These are phyloP conservation scores for Neopestalotiopsis rosae DNA, from an alignment of 2,329 filamentous ascomycete species.

Conservation along the genomic window DNA sequence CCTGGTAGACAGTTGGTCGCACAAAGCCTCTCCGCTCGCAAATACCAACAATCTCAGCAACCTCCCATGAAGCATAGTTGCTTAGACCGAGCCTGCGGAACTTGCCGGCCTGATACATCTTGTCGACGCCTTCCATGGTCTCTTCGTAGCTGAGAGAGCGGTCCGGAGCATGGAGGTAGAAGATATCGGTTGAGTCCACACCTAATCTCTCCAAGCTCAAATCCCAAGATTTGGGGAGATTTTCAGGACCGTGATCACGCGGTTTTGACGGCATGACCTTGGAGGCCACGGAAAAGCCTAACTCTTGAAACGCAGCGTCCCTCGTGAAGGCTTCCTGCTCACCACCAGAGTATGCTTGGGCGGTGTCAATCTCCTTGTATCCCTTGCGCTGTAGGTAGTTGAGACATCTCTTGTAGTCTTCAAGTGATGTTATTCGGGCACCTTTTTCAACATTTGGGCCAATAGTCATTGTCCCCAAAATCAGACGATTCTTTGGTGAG, in stretches of 20 bases:
- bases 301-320: slow-evolving; percentile 79
- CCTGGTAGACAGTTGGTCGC: slow-evolving; percentile 82
- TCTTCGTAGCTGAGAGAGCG: slow-evolving; percentile 68
- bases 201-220: slow-evolving; percentile 3
- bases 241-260: not conserved
- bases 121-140: slow-evolving; percentile 70
- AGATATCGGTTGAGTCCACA: slow-evolving; percentile 64
- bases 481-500: slow-evolving; percentile 54
- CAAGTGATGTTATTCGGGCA: slow-evolving; percentile 70
- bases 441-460: slow-evolving; percentile 66
- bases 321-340: slow-evolving; percentile 79
- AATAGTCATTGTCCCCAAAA: slow-evolving; percentile 86
- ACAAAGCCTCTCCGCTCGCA: slow-evolving; percentile 45
- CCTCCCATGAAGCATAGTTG: slow-evolving; percentile 79
- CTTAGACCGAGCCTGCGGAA: slow-evolving; percentile 73
- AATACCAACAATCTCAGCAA: slow-evolving; percentile 64
- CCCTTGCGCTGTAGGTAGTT: slow-evolving; percentile 77
- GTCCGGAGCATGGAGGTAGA: slow-evolving; percentile 69
- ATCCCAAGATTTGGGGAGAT: not conserved
- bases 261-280: slow-evolving; percentile 70
- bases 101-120: slow-evolving; percentile 73
- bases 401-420: slow-evolving; percentile 73
- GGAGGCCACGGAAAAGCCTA: slow-evolving; percentile 77
- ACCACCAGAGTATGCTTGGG: slow-evolving; percentile 74
- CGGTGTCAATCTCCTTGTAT: slow-evolving; percentile 84